phyloP scores from a whole-genome alignment of 176 grass and related monocot genomes.

The Tillandsia leiboldiana region DNA sequence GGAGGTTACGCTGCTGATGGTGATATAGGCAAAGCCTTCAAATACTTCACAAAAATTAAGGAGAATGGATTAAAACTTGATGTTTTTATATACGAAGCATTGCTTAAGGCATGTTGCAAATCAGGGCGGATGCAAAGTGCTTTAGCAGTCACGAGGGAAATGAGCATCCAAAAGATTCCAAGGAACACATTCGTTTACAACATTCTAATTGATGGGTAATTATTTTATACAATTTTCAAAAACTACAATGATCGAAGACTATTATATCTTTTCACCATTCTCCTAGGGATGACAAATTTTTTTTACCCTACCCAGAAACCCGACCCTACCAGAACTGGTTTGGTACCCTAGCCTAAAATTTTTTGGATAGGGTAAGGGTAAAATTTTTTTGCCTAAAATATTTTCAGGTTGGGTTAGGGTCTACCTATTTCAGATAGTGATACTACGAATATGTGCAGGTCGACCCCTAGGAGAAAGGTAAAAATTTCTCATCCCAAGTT shows the following conservation, averaged over 20 bases:
- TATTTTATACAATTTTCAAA: constrained; percentile 17
- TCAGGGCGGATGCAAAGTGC: constrained; percentile 97
- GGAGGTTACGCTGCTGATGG: constrained; percentile 73
- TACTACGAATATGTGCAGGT: too few species aligned
- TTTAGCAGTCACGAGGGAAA: constrained; percentile 75
- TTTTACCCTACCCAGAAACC: too few species aligned
- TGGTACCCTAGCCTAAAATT: too few species aligned
- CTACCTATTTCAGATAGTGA: too few species aligned
- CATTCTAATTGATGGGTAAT: constrained; percentile 90
- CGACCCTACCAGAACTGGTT: too few species aligned
- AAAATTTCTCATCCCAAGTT: too few species aligned
- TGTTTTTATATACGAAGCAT: constrained; percentile 84
- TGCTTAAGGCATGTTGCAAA: constrained; percentile 89
- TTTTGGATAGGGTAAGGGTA: too few species aligned
- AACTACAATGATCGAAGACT: not conserved
- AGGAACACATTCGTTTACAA: constrained; percentile 94
- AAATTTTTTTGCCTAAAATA: too few species aligned
- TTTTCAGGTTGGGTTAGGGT: too few species aligned
- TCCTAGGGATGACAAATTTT: not conserved
- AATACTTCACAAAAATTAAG: constrained; percentile 94
- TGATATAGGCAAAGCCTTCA: constrained; percentile 76
- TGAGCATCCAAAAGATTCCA: constrained; percentile 67
- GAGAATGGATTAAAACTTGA: constrained; percentile 66
- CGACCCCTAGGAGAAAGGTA: too few species aligned
- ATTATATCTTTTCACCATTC: not conserved